Evolutionary conservation across 176 grass and related monocot species (phyloP).

Genomic region (Bolboschoenus planiculmis): DNA sequence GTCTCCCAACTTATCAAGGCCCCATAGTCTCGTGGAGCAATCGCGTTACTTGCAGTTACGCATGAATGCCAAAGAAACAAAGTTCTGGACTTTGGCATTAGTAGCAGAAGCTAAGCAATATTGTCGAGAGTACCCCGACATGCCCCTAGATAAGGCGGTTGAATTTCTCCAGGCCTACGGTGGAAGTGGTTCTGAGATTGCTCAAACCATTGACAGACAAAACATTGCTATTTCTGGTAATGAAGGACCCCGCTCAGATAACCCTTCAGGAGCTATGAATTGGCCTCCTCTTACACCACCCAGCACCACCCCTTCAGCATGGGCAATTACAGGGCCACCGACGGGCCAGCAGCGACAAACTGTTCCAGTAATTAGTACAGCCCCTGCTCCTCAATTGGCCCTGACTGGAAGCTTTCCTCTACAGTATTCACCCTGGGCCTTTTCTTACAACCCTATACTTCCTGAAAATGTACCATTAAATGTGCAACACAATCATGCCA

Average conservation of each 20-base stretch:
- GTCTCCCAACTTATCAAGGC: slow-evolving; percentile 57
- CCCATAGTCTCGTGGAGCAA: slow-evolving; percentile 45
- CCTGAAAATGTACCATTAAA: neutral
- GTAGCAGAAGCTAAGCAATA: slow-evolving; percentile 51
- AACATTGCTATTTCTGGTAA: neutral
- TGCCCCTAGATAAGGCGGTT: neutral
- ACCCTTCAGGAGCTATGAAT: neutral
- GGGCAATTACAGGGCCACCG: neutral
- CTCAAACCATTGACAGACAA: neutral
- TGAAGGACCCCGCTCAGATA: neutral
- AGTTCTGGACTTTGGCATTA: slow-evolving; percentile 58
- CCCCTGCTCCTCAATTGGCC: neutral
- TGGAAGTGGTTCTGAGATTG: neutral
- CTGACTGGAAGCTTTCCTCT: neutral
- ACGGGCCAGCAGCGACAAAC: neutral
- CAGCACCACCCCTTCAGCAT: neutral
- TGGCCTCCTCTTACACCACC: too few species aligned
- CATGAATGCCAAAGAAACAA: slow-evolving; percentile 75
- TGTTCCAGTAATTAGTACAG: neutral
- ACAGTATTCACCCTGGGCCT: neutral
- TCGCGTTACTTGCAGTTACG: slow-evolving; percentile 50
- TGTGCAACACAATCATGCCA: neutral
- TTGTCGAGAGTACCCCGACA: slow-evolving; percentile 32
- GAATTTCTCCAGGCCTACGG: neutral
- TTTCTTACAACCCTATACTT: neutral